Conservation (phyloP, 2,329 filamentous ascomycete genomes). For the Trichophyton rubrum region DNA sequence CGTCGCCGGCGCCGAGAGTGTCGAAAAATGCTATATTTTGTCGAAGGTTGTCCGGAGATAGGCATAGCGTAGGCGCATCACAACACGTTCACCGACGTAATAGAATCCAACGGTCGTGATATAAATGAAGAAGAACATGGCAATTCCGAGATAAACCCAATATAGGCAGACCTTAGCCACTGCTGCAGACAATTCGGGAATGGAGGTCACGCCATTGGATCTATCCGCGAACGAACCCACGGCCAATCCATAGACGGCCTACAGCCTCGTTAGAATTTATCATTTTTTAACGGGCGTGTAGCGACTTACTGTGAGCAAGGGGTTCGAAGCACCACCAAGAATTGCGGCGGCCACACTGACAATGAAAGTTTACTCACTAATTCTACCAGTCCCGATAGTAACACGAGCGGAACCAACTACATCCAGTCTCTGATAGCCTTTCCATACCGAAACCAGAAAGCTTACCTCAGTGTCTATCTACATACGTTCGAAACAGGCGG, state of each 20-base stretch:
- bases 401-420: too few species aligned
- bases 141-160: slow-evolving; percentile 63
- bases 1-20: slow-evolving; percentile 68
- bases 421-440: too few species aligned
- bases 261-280: neutral
- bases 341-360: neutral
- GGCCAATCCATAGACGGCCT: neutral
- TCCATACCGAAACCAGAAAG: too few species aligned
- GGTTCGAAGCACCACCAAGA: neutral
- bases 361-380: too few species aligned
- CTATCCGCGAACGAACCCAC: neutral
- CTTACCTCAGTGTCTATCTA: too few species aligned
- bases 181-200: slow-evolving; percentile 18
- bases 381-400: too few species aligned
- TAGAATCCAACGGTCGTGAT: slow-evolving; percentile 72
- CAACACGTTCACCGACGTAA: slow-evolving; percentile 59
- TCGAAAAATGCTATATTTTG: slow-evolving; percentile 81
- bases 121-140: slow-evolving; percentile 58
- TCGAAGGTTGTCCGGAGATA: slow-evolving; percentile 61
- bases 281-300: neutral
- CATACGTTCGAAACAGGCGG: too few species aligned
- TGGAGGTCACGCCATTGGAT: neutral
- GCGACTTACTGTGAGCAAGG: neutral
- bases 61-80: slow-evolving; percentile 55
- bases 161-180: slow-evolving; percentile 39